Evolutionary conservation across 2,329 filamentous ascomycete species (phyloP).

Genomic region (Ustulina deusta): DNA sequence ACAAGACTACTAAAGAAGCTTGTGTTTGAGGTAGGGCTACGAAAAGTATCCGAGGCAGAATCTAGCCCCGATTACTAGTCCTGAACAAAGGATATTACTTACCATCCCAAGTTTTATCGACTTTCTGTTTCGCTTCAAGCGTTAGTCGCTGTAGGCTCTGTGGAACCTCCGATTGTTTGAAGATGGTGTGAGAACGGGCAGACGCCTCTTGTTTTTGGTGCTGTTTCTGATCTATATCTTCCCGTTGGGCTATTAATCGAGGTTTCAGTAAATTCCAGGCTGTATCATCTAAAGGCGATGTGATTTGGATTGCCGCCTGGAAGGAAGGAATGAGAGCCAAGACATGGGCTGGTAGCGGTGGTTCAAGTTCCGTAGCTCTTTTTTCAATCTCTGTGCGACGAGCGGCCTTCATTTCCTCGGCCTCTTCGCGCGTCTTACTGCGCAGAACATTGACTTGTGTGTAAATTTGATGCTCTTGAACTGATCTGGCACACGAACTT

Average conservation of each 20-base stretch:
- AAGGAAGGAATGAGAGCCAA: constrained; percentile 79
- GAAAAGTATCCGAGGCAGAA: neutral
- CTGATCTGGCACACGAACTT: neutral
- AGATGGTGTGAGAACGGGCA: constrained; percentile 50
- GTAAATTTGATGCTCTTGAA: constrained; percentile 4
- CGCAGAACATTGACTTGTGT: constrained; percentile 39
- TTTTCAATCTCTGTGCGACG: constrained; percentile 78
- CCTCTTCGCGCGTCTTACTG: constrained; percentile 69
- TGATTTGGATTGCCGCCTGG: constrained; percentile 77
- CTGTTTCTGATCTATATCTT: constrained; percentile 71
- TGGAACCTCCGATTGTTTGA: constrained; percentile 50
- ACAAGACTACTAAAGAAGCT: neutral
- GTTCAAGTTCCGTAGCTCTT: constrained; percentile 73
- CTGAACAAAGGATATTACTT: constrained; percentile 9
- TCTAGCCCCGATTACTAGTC: neutral
- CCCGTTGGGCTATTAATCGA: constrained; percentile 73
- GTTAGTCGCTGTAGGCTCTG: constrained; percentile 48
- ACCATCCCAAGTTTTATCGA: constrained; percentile 75
- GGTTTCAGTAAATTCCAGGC: constrained; percentile 78
- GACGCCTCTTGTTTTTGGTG: constrained; percentile 51
- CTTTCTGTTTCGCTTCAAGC: constrained; percentile 67
- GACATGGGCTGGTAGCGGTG: constrained; percentile 71
- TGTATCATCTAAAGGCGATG: constrained; percentile 73
- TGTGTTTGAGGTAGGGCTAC: neutral
- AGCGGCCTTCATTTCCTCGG: constrained; percentile 71